A percentile compares a stretch with the other conserved stretches of the same genome.
These are phyloP conservation scores for Xylariaceae sp. DNA, from an alignment of 2,329 filamentous ascomycete genomes.

Conservation along the genomic window DNA sequence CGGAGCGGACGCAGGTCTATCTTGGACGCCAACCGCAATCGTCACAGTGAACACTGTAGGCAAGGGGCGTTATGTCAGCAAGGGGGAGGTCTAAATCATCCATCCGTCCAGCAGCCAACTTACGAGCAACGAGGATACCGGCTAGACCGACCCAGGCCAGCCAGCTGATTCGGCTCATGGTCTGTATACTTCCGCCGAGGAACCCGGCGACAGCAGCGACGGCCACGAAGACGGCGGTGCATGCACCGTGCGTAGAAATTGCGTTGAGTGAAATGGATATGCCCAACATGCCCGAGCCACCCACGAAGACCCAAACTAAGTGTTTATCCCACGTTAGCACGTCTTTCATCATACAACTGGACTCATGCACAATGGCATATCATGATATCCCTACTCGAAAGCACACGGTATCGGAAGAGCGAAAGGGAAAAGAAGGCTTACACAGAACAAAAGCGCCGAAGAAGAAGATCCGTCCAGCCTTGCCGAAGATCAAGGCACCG, in stretches of 20 bases:
- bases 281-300: slow-evolving; percentile 39
- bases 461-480: slow-evolving; percentile 38
- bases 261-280: slow-evolving; percentile 38
- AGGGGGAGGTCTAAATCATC: too few species aligned
- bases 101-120: background rate
- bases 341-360: too few species aligned
- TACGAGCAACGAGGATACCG: slow-evolving; percentile 22
- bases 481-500: slow-evolving; percentile 38
- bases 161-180: slow-evolving; percentile 31
- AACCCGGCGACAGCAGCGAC: slow-evolving; percentile 24
- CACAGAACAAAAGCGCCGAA: slow-evolving; percentile 33
- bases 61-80: too few species aligned
- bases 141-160: slow-evolving; percentile 30
- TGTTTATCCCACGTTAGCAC: too few species aligned
- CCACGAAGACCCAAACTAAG: slow-evolving; percentile 11
- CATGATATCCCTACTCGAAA: too few species aligned
- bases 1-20: slow-evolving; percentile 24
- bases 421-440: slow-evolving; percentile 7
- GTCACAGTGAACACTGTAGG: slow-evolving; percentile 27
- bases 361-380: too few species aligned
- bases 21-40: slow-evolving; percentile 29
- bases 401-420: too few species aligned
- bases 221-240: slow-evolving; percentile 37
- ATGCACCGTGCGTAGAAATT: slow-evolving; percentile 34
- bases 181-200: slow-evolving; percentile 30